phyloP scores from a whole-genome alignment of 805 yeast species.

The Candida maesae region DNA sequence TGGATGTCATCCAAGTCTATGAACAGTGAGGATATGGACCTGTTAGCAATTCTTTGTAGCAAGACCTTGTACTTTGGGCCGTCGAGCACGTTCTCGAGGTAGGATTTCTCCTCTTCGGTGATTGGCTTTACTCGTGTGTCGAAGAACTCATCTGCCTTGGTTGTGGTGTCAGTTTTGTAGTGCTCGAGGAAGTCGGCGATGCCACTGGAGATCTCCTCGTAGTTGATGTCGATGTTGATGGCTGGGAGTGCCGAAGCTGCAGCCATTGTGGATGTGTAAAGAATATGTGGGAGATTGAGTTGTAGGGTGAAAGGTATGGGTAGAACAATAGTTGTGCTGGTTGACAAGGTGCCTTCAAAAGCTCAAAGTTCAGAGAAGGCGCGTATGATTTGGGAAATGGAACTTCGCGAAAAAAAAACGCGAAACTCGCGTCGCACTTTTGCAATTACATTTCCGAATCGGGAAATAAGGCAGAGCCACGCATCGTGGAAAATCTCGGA shows the following conservation, averaged over 20 bases:
- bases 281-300: background rate
- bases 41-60: slow-evolving; percentile 78
- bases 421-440: no score
- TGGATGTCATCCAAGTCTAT: slow-evolving; percentile 85
- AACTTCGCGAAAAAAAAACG: no score
- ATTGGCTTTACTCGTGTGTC: slow-evolving; percentile 31
- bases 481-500: no score
- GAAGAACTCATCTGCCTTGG: slow-evolving; percentile 31
- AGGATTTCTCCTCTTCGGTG: slow-evolving; percentile 25
- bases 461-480: no score
- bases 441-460: no score
- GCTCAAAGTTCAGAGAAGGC: no score
- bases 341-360: no score
- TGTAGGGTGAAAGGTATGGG: no score
- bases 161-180: slow-evolving; percentile 45
- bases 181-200: slow-evolving; percentile 65
- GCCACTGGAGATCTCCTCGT: slow-evolving; percentile 54
- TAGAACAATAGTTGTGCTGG: no score
- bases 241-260: slow-evolving; percentile 46
- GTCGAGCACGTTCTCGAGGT: slow-evolving; percentile 19
- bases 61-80: slow-evolving; percentile 74
- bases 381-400: no score
- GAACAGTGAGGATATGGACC: slow-evolving; percentile 64
- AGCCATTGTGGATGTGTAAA: slow-evolving; percentile 18
- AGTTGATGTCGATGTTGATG: slow-evolving; percentile 69